Conservation (phyloP, 2,329 filamentous ascomycete species). For the Sclerotinia sclerotiorum region DNA sequence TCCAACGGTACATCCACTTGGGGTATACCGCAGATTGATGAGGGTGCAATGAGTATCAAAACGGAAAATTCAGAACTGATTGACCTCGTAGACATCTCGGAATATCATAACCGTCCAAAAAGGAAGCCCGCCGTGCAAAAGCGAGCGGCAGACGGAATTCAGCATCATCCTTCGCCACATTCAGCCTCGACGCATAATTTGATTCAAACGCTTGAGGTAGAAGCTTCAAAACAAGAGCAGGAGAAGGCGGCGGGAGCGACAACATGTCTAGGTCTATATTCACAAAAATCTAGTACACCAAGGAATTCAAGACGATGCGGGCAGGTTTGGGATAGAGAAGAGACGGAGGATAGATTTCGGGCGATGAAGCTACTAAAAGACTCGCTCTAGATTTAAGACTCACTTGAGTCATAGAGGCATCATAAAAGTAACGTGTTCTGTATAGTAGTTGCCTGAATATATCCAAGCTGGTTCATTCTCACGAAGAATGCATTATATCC, state of each 20-base stretch:
- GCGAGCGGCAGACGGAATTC: background rate
- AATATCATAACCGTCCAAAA: background rate
- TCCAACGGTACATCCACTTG: background rate
- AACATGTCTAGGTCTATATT: background rate
- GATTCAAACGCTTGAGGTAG: background rate
- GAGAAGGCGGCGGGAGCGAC: background rate
- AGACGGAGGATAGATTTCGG: background rate
- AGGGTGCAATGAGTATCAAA: background rate
- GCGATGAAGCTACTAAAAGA: background rate
- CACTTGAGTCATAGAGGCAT: background rate
- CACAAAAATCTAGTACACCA: background rate
- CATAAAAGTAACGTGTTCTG: background rate
- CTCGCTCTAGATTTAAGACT: background rate
- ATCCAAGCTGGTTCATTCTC: background rate
- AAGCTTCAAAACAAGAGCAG: background rate
- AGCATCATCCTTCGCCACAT: background rate
- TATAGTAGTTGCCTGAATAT: background rate
- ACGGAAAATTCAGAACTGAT: background rate
- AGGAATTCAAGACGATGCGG: conserved; percentile 1
- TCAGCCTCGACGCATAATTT: background rate
- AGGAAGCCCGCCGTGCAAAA: background rate
- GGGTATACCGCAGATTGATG: background rate
- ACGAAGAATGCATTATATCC: too few relatives aligned
- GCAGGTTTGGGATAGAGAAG: conserved; percentile 4
- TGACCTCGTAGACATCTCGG: background rate